Base-by-base conservation (phyloP, 768 basidiomycete species). In the Mycena olivaceomarginata region DNA sequence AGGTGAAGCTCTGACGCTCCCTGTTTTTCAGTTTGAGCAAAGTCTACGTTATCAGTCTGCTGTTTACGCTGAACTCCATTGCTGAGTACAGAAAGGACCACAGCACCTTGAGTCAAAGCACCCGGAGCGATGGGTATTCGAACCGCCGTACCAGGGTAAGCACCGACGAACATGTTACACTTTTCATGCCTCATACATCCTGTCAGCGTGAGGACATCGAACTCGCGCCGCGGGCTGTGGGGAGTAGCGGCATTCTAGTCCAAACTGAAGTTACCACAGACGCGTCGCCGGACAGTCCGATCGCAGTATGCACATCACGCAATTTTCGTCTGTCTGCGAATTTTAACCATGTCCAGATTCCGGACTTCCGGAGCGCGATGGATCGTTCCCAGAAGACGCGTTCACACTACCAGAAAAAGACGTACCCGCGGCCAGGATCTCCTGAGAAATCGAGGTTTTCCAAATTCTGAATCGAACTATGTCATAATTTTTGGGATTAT, bases 21-120 rank as follows among this genome's bases (percentile, higher is more conserved):
- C 16, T 18, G 16, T 4, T 20, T 8, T 8, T 18, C 15, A 70
- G 69, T 37, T 48, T 75, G 48, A 37, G 39, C 51, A 75, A 75
- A 60, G 25, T 75, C 56, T 75, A 75, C 45, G 67, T 63, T 18
- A 75, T 75, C 39, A 48, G 43, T 22, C 46, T 75, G 57, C 31
- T 75, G 7, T 75, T 63, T 59, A 75, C 73, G 25, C 57, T 75
- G 7, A 75, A 75, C 41, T 60, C 56, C 20, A 69, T 75, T 15
- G 31, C 25, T n/a, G 73, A 75, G 65, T 69, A 75, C 48, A 59
- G 73, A 22, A 31, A 51, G 9, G 46, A 67, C 4, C 11, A 9
- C 51, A 53, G 66, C 5, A 20, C n/a, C 16, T 3, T 9, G 63
- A 25, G 63, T 56, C 57, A 68, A 57, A 57, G 56, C 25, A 13